Percentiles rank a stretch among this genome's conserved stretches.
Evolutionary conservation across 306 rosid species (phyloP).

Genomic region (Medicago arabica): DNA sequence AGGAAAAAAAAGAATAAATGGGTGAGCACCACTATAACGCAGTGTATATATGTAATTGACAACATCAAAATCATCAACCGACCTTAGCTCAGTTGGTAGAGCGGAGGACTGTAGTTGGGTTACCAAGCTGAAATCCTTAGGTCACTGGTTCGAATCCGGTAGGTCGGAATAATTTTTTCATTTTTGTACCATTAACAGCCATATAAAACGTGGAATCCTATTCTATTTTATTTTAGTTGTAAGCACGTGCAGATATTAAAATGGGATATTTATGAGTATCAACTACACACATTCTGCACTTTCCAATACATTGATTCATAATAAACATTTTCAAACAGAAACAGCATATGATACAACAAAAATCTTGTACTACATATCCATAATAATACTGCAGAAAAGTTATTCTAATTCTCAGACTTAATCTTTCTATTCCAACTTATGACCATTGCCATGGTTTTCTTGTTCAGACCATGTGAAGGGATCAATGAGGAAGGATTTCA

Average conservation of each 20-base stretch:
- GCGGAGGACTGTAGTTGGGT: slow-evolving; percentile 59
- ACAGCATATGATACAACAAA: not conserved
- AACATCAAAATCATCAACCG: not conserved
- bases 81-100: slow-evolving; percentile 66
- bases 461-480: slow-evolving; percentile 44
- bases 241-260: not conserved
- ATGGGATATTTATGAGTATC: too few species aligned
- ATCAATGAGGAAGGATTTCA: slow-evolving; percentile 64
- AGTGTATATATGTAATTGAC: accelerated
- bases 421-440: not conserved
- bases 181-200: not conserved
- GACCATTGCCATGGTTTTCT: slow-evolving; percentile 36
- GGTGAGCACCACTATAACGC: accelerated
- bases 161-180: slow-evolving; percentile 40
- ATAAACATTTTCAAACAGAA: too few species aligned
- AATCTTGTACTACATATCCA: not conserved
- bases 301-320: not conserved
- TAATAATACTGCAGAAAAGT: not conserved
- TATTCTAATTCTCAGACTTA: not conserved
- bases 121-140: slow-evolving; percentile 47
- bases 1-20: too few species aligned
- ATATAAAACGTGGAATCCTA: not conserved
- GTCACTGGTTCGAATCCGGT: slow-evolving; percentile 62
- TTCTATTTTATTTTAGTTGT: too few species aligned
- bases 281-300: not conserved